Base-by-base conservation (phyloP, 495 filamentous ascomycete species). In the Penicillium roqueforti region DNA sequence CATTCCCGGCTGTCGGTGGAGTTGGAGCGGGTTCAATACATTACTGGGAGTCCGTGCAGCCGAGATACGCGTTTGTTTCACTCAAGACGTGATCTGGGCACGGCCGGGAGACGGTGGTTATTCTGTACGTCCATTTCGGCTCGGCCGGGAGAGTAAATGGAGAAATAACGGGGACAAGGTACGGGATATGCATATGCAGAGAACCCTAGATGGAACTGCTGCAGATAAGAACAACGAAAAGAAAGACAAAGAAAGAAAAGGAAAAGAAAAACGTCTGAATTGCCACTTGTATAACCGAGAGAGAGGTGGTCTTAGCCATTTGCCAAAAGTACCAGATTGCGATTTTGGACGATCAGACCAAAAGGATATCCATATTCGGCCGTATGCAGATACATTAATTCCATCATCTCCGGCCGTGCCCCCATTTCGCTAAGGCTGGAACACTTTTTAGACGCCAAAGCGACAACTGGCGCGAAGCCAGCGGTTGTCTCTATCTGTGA, bases 61-160 rank as follows among this genome's bases (percentile, higher is more conserved):
- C 63, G 66, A 72, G 59, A 68, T 68, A 72, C 71, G 71, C 71
- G 69, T 74, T 62, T 69, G 71, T 70, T 71, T 72, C 68, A 71
- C 58, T 61, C 47, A 34, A 31, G 38, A 32, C 38, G 47, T 50
- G 47, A 50, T 40, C 50, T 44, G 50, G 29, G 29, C 28, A 42
- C 50, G 50, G 50, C 38, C 50, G 29, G 29, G 22, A 20, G 28
- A 44, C 28, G 39, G 49, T 52, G 25, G 25, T 25, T 25, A 32
- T 31, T 18, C 38, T 26, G 32, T 49, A 36, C 3, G 29, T 16
- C 32, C 14, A 3, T n/a, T 16, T 37, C 47, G 47, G 47, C 34
- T 49, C 47, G 31, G 32, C 32, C 47, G 32, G 39, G 38, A 48
- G 16, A 44, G 19, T n/a, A 26, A 16, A 26, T 11, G 6, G 9